Evolutionary conservation across 1,284 basidiomycete genomes (phyloP).

Genomic region (Microbotryum silenes-acaulis): DNA sequence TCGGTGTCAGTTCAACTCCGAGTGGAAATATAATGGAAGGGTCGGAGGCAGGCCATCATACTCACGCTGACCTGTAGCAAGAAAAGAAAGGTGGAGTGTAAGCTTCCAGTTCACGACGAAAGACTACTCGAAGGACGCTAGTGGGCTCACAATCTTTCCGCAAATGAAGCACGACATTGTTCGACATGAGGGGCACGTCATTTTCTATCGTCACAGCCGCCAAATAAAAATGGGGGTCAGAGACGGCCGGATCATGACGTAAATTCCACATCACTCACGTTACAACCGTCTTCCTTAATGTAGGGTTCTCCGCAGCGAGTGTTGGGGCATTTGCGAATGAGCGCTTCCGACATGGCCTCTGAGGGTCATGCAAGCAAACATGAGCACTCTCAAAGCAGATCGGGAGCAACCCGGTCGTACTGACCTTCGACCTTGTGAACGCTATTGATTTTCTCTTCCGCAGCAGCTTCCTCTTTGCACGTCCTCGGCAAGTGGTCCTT

Average conservation of each 20-base stretch:
- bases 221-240: slow-evolving; percentile 1
- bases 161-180: slow-evolving; percentile 28
- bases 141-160: slow-evolving; percentile 4
- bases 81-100: neutral
- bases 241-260: neutral
- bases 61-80: too few species aligned
- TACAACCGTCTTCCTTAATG: slow-evolving; percentile 22
- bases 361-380: neutral
- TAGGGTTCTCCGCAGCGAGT: slow-evolving; percentile 23
- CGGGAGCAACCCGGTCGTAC: slow-evolving; percentile 1
- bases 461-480: slow-evolving; percentile 30
- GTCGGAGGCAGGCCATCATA: neutral
- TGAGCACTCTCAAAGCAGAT: slow-evolving; percentile 6
- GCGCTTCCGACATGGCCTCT: slow-evolving; percentile 27
- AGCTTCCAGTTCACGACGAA: too few species aligned
- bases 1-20: slow-evolving; percentile 6
- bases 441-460: slow-evolving; percentile 15
- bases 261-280: neutral
- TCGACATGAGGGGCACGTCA: slow-evolving; percentile 17
- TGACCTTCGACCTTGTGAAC: slow-evolving; percentile 32
- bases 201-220: slow-evolving; percentile 19
- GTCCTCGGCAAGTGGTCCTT: slow-evolving; percentile 34
- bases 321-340: slow-evolving; percentile 30
- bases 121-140: too few species aligned
- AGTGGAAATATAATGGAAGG: neutral